A percentile compares a stretch with the other conserved stretches of the same genome.
These are phyloP conservation scores for Tagetes patula DNA, from an alignment of 129 eudicot species.

Conservation along the genomic window DNA sequence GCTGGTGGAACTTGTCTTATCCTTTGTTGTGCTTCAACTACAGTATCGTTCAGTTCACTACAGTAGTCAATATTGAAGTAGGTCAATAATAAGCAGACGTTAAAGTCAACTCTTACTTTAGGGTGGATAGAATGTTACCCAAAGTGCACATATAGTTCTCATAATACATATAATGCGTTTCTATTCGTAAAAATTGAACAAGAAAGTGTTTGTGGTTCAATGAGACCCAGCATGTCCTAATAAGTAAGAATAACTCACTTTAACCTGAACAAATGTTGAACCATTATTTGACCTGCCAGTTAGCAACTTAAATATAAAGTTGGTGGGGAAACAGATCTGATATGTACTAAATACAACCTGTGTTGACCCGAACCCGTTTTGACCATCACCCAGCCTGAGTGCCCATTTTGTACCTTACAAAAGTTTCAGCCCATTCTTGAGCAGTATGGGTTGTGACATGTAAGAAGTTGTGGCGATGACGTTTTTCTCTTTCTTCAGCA, in stretches of 20 bases:
- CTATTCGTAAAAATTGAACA: background rate
- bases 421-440: conserved; percentile 96
- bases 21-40: conserved; percentile 90
- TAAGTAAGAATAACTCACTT: background rate
- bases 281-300: background rate
- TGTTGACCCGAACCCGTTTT: background rate
- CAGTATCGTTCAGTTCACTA: conserved; percentile 92
- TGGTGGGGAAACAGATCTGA: background rate
- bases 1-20: conserved; percentile 77
- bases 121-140: background rate
- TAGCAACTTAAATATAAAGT: background rate
- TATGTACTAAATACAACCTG: background rate
- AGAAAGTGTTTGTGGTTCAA: background rate
- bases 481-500: conserved; percentile 90
- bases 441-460: conserved; percentile 95
- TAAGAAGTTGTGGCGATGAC: conserved; percentile 74
- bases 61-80: conserved; percentile 15
- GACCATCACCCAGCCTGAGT: background rate
- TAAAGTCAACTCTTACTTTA: conserved; percentile 9
- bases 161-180: background rate
- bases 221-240: background rate
- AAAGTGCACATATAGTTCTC: background rate
- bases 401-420: conserved; percentile 63
- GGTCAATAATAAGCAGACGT: conserved; percentile 14
- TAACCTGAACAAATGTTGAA: background rate